These are phyloP conservation scores for Aspergillus sojae DNA, from an alignment of 2,329 filamentous ascomycete genomes.

Conservation along the genomic window DNA sequence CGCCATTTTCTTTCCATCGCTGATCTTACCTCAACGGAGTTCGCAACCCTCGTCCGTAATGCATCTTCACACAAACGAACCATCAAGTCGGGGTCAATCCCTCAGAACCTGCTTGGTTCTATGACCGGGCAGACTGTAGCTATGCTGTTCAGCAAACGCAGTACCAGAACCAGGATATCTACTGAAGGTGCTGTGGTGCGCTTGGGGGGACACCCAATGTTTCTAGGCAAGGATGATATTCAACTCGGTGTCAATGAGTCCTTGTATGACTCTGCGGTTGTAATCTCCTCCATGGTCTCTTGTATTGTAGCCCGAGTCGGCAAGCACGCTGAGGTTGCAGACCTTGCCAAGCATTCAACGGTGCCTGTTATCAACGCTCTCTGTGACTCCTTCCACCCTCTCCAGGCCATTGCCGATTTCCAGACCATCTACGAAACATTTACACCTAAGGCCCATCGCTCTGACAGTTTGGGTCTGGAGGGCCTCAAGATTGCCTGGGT, in stretches of 20 bases:
- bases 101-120: conserved; percentile 60
- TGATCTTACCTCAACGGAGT: conserved; percentile 78
- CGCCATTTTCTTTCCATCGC: conserved; percentile 91
- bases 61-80: conserved; percentile 74
- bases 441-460: conserved; percentile 47
- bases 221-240: conserved; percentile 92
- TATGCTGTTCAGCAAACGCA: conserved; percentile 96
- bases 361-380: conserved; percentile 87
- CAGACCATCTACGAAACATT: conserved; percentile 85
- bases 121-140: conserved; percentile 81
- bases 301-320: conserved; percentile 80
- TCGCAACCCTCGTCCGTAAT: conserved; percentile 81
- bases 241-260: conserved; percentile 94
- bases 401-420: conserved; percentile 93
- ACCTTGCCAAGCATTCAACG: conserved; percentile 70
- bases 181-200: conserved; percentile 88
- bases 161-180: conserved; percentile 88
- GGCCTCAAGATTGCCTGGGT: conserved; percentile 94
- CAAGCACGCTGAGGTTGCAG: conserved; percentile 72
- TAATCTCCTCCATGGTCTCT: conserved; percentile 92
- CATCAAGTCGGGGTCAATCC: conserved; percentile 70
- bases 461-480: conserved; percentile 66
- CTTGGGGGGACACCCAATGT: conserved; percentile 94
- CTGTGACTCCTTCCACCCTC: conserved; percentile 87
- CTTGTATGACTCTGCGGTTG: conserved; percentile 85